These are phyloP conservation scores for Stachybotrys elegans DNA, from an alignment of 2,329 filamentous ascomycete genomes.

Conservation along the genomic window DNA sequence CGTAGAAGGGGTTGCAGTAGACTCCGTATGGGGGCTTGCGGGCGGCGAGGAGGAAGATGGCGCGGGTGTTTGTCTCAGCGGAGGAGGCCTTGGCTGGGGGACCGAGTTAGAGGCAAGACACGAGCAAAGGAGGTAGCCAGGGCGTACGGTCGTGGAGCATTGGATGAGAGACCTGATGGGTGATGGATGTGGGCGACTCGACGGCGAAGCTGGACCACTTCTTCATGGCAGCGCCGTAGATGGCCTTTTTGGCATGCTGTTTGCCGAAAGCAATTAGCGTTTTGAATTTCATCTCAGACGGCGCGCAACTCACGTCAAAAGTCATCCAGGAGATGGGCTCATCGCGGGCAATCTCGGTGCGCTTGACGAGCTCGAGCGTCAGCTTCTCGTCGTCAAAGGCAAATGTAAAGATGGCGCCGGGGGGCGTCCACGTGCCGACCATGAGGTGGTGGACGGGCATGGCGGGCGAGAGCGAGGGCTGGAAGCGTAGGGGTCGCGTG, in stretches of 20 bases:
- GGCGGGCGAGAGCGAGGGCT: constrained; percentile 10
- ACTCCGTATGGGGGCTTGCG: constrained; percentile 73
- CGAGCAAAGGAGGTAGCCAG: not conserved
- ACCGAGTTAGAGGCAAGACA: not conserved
- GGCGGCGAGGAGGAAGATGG: constrained; percentile 82
- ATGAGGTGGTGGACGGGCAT: constrained; percentile 85
- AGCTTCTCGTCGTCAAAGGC: constrained; percentile 79
- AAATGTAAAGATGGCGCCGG: constrained; percentile 85
- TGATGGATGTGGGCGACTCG: constrained; percentile 68
- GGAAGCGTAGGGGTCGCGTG: constrained; percentile 9
- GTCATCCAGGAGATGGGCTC: constrained; percentile 95
- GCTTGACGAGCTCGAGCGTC: constrained; percentile 69
- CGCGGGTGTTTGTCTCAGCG: constrained; percentile 72
- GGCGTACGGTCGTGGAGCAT: constrained; percentile 70
- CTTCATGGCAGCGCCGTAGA: constrained; percentile 91
- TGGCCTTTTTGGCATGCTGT: constrained; percentile 74
- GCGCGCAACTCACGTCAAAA: constrained; percentile 62
- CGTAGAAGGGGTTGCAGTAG: constrained; percentile 89
- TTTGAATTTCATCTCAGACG: not conserved
- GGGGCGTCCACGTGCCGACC: constrained; percentile 87
- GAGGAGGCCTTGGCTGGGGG: constrained; percentile 60
- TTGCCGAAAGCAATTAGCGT: not conserved
- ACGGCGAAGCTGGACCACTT: constrained; percentile 84
- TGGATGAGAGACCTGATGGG: constrained; percentile 68
- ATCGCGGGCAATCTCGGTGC: constrained; percentile 73